These are phyloP conservation scores for Borealophlyctis nickersoniae DNA, from an alignment of 192 early-diverging fungal genomes.

Conservation along the genomic window DNA sequence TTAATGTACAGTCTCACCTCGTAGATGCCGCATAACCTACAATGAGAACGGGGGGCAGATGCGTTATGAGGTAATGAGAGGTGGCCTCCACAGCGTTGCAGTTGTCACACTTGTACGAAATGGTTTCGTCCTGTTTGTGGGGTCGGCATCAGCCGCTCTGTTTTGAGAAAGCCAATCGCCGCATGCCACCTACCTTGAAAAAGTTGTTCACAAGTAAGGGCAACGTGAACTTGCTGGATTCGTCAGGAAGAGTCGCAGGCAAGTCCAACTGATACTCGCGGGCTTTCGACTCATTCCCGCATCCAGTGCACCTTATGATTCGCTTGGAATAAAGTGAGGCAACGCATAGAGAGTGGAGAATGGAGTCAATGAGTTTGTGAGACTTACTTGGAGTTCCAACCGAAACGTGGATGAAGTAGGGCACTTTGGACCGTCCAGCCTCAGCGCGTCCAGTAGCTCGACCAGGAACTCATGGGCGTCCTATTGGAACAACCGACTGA, in stretches of 20 bases:
- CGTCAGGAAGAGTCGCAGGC: background rate
- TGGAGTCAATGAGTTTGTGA: too few relatives aligned
- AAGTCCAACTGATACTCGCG: background rate
- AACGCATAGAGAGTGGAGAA: too few relatives aligned
- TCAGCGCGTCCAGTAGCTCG: background rate
- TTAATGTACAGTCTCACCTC: too few relatives aligned
- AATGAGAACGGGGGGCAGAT: constrained; percentile 53
- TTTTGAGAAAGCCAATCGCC: background rate
- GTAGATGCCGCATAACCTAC: too few relatives aligned
- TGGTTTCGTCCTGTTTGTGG: too few relatives aligned
- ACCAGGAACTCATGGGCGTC: background rate
- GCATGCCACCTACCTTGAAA: background rate
- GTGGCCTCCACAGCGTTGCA: too few relatives aligned
- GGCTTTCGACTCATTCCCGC: background rate
- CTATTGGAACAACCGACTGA: too few relatives aligned
- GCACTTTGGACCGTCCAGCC: background rate
- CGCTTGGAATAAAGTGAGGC: too few relatives aligned
- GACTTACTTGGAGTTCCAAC: background rate
- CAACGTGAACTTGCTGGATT: background rate
- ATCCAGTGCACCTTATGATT: background rate
- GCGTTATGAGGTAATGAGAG: too few relatives aligned
- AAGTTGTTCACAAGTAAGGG: background rate
- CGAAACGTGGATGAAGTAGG: background rate
- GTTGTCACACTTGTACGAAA: too few relatives aligned
- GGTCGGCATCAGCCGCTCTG: background rate